These are phyloP conservation scores for Calonectria pteridis DNA, from an alignment of 2,329 filamentous ascomycete species.

Conservation along the genomic window DNA sequence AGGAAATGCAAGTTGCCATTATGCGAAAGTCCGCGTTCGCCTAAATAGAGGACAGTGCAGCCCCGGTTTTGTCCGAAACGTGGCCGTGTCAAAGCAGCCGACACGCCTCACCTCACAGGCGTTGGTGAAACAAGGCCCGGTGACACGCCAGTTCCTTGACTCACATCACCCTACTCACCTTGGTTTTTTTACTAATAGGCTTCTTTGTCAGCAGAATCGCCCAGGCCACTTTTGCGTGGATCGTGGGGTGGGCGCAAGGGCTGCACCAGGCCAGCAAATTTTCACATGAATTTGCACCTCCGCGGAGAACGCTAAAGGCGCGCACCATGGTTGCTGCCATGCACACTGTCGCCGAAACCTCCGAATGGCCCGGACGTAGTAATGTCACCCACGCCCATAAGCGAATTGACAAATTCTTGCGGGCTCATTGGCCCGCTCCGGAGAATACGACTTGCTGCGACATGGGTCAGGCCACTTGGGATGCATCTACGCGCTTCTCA, in stretches of 20 bases:
- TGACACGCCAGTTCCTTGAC: background rate
- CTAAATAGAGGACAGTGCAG: background rate
- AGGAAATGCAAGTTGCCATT: background rate
- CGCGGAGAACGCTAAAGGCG: constrained; percentile 7
- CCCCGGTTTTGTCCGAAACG: background rate
- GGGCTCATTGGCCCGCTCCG: background rate
- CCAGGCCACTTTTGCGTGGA: background rate
- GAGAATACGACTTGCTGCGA: background rate
- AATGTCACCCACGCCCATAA: background rate
- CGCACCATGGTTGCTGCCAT: background rate
- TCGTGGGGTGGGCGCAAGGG: background rate
- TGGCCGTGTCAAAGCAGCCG: background rate
- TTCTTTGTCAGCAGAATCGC: background rate
- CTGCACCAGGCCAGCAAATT: background rate
- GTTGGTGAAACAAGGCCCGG: background rate
- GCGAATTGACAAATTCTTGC: constrained; percentile 1
- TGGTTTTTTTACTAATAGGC: background rate
- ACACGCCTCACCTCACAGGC: background rate
- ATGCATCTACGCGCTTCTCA: background rate
- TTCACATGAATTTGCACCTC: constrained; percentile 1
- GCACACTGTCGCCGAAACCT: background rate
- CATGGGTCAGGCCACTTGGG: background rate
- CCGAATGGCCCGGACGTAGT: background rate
- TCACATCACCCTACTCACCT: background rate
- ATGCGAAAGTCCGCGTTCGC: background rate